Percentiles rank a stretch among this genome's conserved stretches.
Evolutionary conservation across 2,329 filamentous ascomycete species (phyloP).

Genomic region (Microthyrium microscopicum): DNA sequence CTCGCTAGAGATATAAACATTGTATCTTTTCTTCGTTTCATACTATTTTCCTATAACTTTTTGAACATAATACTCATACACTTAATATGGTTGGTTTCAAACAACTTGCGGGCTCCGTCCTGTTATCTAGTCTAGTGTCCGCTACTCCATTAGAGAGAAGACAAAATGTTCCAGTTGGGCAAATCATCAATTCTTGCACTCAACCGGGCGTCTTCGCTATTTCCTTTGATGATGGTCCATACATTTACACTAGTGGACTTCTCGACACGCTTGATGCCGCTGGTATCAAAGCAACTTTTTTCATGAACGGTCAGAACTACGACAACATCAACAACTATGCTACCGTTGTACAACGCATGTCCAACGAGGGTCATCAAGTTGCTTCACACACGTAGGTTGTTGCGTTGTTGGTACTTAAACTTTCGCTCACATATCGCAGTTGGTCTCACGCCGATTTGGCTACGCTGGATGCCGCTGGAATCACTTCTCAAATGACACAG

Average conservation of each 20-base stretch:
- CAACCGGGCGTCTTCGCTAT: slow-evolving; percentile 26
- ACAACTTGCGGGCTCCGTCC: too few species aligned
- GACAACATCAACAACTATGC: slow-evolving; percentile 28
- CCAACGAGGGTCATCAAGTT: slow-evolving; percentile 34
- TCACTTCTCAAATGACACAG: slow-evolving; percentile 30
- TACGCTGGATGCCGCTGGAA: slow-evolving; percentile 18
- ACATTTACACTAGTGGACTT: slow-evolving; percentile 30
- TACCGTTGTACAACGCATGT: slow-evolving; percentile 28
- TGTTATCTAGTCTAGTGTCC: too few species aligned
- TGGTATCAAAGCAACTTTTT: slow-evolving; percentile 37
- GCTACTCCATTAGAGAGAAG: too few species aligned
- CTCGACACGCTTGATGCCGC: slow-evolving; percentile 34
- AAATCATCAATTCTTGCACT: slow-evolving; percentile 12
- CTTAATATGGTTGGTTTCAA: too few species aligned
- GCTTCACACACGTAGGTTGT: slow-evolving; percentile 37
- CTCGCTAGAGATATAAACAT: too few species aligned
- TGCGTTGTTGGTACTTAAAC: slow-evolving; percentile 1
- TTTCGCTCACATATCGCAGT: too few species aligned
- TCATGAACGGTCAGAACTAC: slow-evolving; percentile 33
- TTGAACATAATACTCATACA: too few species aligned
- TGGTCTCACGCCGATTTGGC: slow-evolving; percentile 33
- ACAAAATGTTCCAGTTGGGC: too few species aligned
- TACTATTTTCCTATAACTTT: too few species aligned
- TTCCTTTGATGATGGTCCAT: slow-evolving; percentile 39
- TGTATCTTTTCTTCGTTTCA: too few species aligned